Evolutionary conservation across 495 filamentous ascomycete species (phyloP).

Genomic region (Hyaloscypha hepaticicola): DNA sequence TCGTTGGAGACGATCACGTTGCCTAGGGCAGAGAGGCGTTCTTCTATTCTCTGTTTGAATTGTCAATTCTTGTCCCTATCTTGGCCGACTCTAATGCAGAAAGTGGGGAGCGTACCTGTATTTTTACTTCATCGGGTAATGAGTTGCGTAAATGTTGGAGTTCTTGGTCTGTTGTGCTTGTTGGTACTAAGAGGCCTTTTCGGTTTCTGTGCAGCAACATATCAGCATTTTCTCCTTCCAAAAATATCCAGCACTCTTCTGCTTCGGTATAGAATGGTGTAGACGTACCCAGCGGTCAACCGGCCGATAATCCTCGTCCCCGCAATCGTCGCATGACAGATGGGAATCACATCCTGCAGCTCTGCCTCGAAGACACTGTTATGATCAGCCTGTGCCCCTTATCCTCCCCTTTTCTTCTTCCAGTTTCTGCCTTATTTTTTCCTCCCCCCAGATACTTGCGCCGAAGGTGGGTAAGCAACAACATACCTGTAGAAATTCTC

Average conservation of each 20-base stretch:
- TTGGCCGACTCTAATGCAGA: not conserved
- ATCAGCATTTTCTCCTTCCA: constrained; percentile 31
- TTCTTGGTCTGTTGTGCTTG: constrained; percentile 95
- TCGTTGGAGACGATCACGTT: constrained; percentile 98
- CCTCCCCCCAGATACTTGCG: not conserved
- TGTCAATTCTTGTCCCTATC: not conserved
- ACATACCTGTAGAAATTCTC: constrained; percentile 93
- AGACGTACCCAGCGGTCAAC: constrained; percentile 84
- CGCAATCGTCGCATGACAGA: constrained; percentile 96
- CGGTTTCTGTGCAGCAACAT: constrained; percentile 59
- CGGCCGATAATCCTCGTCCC: constrained; percentile 94
- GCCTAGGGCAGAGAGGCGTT: constrained; percentile 90
- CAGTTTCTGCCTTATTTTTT: not conserved
- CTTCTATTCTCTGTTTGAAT: constrained; percentile 76
- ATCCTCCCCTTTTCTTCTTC: not conserved
- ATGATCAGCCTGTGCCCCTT: constrained; percentile 14
- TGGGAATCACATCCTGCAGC: constrained; percentile 94
- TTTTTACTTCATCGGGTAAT: constrained; percentile 85
- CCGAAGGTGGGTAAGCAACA: not conserved
- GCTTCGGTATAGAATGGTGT: not conserved
- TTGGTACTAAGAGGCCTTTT: constrained; percentile 94
- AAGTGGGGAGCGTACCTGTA: constrained; percentile 46
- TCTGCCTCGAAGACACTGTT: constrained; percentile 88
- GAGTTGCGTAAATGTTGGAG: constrained; percentile 94
- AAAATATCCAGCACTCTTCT: not conserved